These are phyloP conservation scores for Blastobotrys elegans DNA, from an alignment of 1,139 yeast species.

Conservation along the genomic window DNA sequence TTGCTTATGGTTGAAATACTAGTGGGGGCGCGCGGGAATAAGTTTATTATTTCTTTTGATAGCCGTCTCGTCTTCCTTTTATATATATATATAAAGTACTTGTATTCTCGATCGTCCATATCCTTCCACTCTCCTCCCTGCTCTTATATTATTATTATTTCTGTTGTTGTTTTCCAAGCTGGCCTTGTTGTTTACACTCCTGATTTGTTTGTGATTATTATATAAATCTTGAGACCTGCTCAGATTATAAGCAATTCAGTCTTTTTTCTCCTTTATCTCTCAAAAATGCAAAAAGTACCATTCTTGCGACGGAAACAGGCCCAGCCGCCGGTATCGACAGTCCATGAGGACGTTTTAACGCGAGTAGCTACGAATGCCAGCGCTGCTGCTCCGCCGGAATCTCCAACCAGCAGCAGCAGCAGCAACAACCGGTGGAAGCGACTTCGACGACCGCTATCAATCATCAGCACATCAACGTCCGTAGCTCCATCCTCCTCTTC, in stretches of 20 bases:
- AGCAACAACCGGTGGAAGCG: slow-evolving; percentile 7
- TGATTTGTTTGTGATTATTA: not conserved
- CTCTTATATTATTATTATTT: not conserved
- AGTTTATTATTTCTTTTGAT: too few species aligned
- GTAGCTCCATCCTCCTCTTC: not conserved
- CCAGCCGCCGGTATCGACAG: not conserved
- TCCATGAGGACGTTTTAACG: not conserved
- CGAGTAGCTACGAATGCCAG: not conserved
- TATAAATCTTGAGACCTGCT: too few species aligned
- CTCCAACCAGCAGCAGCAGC: not conserved
- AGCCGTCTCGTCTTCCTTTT: too few species aligned
- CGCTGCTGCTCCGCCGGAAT: not conserved
- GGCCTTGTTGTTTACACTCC: not conserved
- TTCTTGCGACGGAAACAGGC: slow-evolving; percentile 8
- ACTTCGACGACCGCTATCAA: slow-evolving; percentile 13
- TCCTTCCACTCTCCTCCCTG: not conserved
- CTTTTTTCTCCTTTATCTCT: too few species aligned
- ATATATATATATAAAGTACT: too few species aligned
- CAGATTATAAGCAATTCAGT: too few species aligned
- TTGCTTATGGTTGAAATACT: too few species aligned
- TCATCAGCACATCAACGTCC: slow-evolving; percentile 7
- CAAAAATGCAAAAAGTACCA: slow-evolving; percentile 6
- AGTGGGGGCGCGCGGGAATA: too few species aligned
- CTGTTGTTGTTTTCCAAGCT: not conserved
- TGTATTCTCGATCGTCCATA: not conserved